phyloP scores from a whole-genome alignment of 2,329 filamentous ascomycete genomes.

The Juglanconis juglandina region DNA sequence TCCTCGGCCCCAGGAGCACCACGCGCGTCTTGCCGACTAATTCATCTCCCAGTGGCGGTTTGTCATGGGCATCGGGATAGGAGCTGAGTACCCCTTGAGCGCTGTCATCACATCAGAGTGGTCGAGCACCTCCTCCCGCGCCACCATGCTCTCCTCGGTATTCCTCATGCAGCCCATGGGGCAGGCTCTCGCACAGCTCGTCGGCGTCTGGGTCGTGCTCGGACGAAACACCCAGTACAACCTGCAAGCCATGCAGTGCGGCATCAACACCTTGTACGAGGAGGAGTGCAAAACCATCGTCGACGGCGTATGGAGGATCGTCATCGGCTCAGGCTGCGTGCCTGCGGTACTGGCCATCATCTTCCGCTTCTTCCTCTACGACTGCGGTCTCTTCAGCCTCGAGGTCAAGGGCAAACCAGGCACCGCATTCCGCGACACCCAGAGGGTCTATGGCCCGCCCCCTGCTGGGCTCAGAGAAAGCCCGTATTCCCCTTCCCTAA shows the following conservation, averaged over 20 bases:
- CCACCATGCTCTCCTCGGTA: conserved; percentile 65
- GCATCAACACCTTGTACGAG: conserved; percentile 41
- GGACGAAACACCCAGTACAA: conserved; percentile 40
- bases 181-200: conserved; percentile 61
- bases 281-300: conserved; percentile 45
- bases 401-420: conserved; percentile 62
- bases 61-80: conserved; percentile 56
- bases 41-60: conserved; percentile 43
- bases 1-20: neutral
- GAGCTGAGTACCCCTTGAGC: conserved; percentile 65
- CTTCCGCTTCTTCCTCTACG: conserved; percentile 64
- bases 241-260: conserved; percentile 44
- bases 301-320: conserved; percentile 64
- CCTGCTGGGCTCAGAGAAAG: conserved; percentile 30
- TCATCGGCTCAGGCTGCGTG: conserved; percentile 62
- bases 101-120: conserved; percentile 68
- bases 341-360: conserved; percentile 62
- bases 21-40: neutral
- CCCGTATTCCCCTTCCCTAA: conserved; percentile 26
- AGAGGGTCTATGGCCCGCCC: conserved; percentile 51
- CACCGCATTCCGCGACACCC: conserved; percentile 57
- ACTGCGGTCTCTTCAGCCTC: conserved; percentile 62
- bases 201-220: conserved; percentile 52
- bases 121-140: conserved; percentile 58
- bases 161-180: conserved; percentile 69